These are phyloP conservation scores for Melampsora occidentalis DNA, from an alignment of 1,284 basidiomycete species.

Conservation along the genomic window DNA sequence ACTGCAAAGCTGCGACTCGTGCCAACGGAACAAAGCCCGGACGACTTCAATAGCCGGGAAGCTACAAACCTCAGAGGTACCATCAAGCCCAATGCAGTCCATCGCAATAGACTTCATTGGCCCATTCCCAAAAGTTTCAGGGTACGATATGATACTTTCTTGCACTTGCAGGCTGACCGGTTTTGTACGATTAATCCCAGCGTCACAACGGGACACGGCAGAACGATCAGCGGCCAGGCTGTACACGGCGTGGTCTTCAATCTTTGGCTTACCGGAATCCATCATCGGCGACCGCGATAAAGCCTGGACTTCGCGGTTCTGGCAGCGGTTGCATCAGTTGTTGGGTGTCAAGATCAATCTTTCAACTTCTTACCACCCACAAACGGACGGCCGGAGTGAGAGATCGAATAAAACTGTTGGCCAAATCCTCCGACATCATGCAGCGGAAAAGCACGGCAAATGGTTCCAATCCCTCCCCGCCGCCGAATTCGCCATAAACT, in stretches of 20 bases:
- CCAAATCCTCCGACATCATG: constrained; percentile 39
- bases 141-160: background rate
- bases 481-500: too few species aligned
- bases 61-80: constrained; percentile 2
- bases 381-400: constrained; percentile 51
- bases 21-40: background rate
- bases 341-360: constrained; percentile 45
- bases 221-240: background rate
- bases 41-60: background rate
- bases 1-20: background rate
- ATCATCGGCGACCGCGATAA: constrained; percentile 58
- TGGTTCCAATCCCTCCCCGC: too few species aligned
- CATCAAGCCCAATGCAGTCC: background rate
- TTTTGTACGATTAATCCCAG: background rate
- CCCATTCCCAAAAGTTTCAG: background rate
- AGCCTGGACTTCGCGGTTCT: constrained; percentile 57
- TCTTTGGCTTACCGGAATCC: constrained; percentile 52
- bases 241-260: background rate
- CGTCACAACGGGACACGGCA: background rate
- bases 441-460: constrained; percentile 30
- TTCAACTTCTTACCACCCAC: constrained; percentile 48
- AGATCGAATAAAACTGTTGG: constrained; percentile 53
- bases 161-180: constrained; percentile 5
- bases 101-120: background rate
- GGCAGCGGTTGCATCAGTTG: constrained; percentile 51